Percentiles rank a stretch among this genome's conserved stretches.
phyloP scores from a whole-genome alignment of 176 grass and related monocot genomes.

The Carex pumila region DNA sequence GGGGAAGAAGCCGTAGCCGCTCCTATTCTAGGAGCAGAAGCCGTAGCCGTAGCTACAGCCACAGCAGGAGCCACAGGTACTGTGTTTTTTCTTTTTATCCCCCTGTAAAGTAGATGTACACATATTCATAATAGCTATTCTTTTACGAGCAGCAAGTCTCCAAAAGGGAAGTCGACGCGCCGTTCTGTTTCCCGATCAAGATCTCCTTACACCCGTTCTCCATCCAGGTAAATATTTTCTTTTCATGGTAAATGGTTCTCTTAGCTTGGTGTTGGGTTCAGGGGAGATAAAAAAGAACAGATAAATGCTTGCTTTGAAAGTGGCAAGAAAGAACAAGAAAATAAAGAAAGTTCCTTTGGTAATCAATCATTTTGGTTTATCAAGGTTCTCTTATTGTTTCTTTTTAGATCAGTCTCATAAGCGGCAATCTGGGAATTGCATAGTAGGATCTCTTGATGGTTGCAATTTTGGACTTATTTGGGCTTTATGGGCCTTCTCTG shows the following conservation, averaged over 20 bases:
- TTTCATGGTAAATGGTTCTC: neutral
- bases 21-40: conserved; percentile 57
- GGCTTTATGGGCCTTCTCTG: conserved; percentile 2
- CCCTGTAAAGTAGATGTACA: neutral
- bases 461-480: conserved; percentile 20
- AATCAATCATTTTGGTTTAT: conserved; percentile 26
- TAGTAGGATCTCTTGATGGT: conserved; percentile 22
- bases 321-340: conserved; percentile 7
- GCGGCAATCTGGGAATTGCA: conserved; percentile 18
- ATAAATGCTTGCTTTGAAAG: neutral
- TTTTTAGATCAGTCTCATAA: conserved; percentile 24
- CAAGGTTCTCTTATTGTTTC: conserved; percentile 24
- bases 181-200: conserved; percentile 24
- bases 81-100: neutral
- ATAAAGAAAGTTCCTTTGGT: conserved; percentile 25
- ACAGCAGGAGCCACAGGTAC: conserved; percentile 36
- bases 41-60: conserved; percentile 47
- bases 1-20: conserved; percentile 15
- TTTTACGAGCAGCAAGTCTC: conserved; percentile 32
- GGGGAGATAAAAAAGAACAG: neutral
- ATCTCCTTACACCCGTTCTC: conserved; percentile 25
- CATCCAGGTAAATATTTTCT: conserved; percentile 13
- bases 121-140: neutral
- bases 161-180: conserved; percentile 26
- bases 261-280: neutral